Conservation (phyloP, 257 asterid genomes). For the Ligustrum vulgare region DNA sequence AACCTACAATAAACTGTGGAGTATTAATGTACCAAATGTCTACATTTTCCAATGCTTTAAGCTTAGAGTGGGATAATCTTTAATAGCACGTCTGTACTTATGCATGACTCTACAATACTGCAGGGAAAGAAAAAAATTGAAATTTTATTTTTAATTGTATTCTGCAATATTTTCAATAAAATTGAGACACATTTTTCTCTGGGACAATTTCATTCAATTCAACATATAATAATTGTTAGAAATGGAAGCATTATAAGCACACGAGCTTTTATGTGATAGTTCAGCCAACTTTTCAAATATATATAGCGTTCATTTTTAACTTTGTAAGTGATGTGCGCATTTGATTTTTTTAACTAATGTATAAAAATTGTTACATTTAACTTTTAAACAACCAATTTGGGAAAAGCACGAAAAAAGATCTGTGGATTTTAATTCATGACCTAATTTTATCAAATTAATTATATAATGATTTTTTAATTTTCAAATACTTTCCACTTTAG, state of each 20-base stretch:
- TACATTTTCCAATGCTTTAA: background rate
- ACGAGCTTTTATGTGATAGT: slow-evolving; percentile 28
- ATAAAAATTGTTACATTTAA: background rate
- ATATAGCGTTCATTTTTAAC: slow-evolving; percentile 5
- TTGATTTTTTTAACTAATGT: slow-evolving; percentile 4
- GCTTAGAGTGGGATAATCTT: background rate
- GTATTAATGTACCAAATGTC: background rate
- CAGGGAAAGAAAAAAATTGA: too few relatives aligned
- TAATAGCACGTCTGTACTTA: too few relatives aligned
- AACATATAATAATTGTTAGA: slow-evolving; percentile 12
- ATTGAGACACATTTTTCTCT: background rate
- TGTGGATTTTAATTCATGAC: slow-evolving; percentile 32
- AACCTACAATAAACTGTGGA: too few relatives aligned
- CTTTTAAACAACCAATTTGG: slow-evolving; percentile 12
- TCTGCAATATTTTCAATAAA: too few relatives aligned
- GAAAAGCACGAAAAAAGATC: slow-evolving; percentile 17
- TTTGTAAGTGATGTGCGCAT: slow-evolving; percentile 25
- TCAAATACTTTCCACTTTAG: slow-evolving; percentile 25
- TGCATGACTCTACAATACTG: too few relatives aligned
- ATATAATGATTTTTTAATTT: slow-evolving; percentile 30
- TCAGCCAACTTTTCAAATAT: slow-evolving; percentile 22
- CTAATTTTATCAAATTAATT: slow-evolving; percentile 43
- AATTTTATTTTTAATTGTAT: too few relatives aligned
- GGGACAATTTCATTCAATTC: background rate
- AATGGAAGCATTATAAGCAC: slow-evolving; percentile 40